phyloP scores from a whole-genome alignment of 2,329 filamentous ascomycete genomes.

The Furcasterigmium furcatum region DNA sequence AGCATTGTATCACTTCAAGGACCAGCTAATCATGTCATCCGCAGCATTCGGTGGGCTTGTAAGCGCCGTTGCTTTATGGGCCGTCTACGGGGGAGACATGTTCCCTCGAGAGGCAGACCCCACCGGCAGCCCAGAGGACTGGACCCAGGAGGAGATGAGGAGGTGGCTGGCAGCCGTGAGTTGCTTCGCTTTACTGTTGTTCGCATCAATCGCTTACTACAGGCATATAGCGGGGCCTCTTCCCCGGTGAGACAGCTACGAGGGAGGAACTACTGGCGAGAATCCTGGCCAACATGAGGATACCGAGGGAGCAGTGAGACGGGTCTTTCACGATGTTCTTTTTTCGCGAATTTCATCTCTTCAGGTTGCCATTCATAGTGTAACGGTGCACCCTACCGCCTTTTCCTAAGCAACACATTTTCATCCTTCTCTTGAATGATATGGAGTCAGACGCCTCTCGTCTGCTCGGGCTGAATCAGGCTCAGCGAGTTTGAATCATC shows the following conservation, averaged over 20 bases:
- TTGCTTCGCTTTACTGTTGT: constrained; percentile 15
- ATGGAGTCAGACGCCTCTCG: too few species aligned
- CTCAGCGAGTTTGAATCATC: too few species aligned
- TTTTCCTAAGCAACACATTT: neutral
- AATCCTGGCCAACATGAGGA: constrained; percentile 44
- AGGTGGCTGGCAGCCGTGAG: constrained; percentile 79
- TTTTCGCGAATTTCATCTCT: neutral
- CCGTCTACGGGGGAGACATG: constrained; percentile 81
- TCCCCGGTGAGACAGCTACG: constrained; percentile 38
- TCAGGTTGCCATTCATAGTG: neutral
- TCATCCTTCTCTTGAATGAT: too few species aligned
- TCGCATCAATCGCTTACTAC: constrained; percentile 1
- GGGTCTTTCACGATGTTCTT: neutral
- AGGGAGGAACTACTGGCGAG: constrained; percentile 44
- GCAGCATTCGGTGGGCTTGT: constrained; percentile 78
- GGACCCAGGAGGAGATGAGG: constrained; percentile 77
- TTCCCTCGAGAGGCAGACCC: constrained; percentile 76
- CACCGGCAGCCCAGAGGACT: constrained; percentile 66
- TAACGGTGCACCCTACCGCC: neutral
- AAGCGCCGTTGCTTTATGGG: constrained; percentile 76
- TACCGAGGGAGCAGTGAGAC: constrained; percentile 18
- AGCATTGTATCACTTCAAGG: neutral
- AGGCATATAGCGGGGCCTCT: constrained; percentile 39
- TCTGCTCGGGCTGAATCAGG: too few species aligned
- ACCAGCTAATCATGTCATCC: constrained; percentile 17